A percentile compares a stretch with the other conserved stretches of the same genome.
phyloP scores from a whole-genome alignment of 2,329 filamentous ascomycete species.

The Fusarium keratoplasticum region DNA sequence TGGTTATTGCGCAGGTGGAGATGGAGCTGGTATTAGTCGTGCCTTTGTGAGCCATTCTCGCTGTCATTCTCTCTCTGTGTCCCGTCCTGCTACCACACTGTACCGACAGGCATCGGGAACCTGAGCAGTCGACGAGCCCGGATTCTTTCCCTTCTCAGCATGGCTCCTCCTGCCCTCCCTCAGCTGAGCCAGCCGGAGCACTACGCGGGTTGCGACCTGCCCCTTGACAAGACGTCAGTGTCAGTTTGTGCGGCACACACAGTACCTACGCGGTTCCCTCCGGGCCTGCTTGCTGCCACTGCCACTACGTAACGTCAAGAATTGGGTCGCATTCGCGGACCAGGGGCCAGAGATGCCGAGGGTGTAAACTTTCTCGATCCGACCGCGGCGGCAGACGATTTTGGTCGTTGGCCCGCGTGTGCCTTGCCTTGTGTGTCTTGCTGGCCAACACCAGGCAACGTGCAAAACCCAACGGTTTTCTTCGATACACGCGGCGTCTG shows the following conservation, averaged over 20 bases:
- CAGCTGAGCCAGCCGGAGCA: neutral
- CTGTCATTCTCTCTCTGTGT: neutral
- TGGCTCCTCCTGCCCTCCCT: neutral
- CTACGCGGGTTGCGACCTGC: neutral
- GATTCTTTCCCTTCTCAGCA: neutral
- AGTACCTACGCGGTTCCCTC: neutral
- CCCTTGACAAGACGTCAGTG: neutral
- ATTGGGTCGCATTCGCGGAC: slow-evolving; percentile 33
- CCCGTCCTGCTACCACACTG: slow-evolving; percentile 8
- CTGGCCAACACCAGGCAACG: slow-evolving; percentile 19
- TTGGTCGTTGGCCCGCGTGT: slow-evolving; percentile 16
- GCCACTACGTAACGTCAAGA: neutral
- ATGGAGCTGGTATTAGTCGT: slow-evolving; percentile 32
- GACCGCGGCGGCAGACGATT: slow-evolving; percentile 16
- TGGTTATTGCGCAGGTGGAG: slow-evolving; percentile 33
- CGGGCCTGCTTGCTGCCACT: neutral
- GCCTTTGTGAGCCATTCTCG: slow-evolving; percentile 15
- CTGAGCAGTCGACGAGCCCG: slow-evolving; percentile 4
- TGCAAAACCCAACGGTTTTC: slow-evolving; percentile 21
- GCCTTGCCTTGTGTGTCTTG: slow-evolving; percentile 2
- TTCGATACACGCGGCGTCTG: slow-evolving; percentile 32
- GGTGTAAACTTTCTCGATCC: slow-evolving; percentile 12
- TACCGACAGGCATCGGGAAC: slow-evolving; percentile 14
- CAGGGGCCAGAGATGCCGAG: slow-evolving; percentile 17
- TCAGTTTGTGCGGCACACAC: neutral